A percentile compares a stretch with the other conserved stretches of the same genome.
Conservation (phyloP, 345 rosid species). For the Sonneratia alba region DNA sequence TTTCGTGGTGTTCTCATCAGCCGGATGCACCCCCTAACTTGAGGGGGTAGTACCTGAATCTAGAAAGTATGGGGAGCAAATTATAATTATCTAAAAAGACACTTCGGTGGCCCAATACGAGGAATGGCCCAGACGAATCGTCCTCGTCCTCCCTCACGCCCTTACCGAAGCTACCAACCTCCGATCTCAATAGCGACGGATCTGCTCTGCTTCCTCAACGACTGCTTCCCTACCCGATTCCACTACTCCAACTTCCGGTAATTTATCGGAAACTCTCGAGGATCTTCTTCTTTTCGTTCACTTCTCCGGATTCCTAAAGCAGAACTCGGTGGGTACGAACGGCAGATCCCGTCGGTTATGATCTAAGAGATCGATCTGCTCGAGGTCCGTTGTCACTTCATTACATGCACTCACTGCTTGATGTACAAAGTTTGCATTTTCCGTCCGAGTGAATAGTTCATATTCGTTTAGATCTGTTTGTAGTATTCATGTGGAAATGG, state of each 20-base stretch:
- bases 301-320: neutral
- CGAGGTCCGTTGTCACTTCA: neutral
- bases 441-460: neutral
- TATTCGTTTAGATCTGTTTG: neutral
- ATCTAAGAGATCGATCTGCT: neutral
- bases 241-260: neutral
- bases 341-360: neutral
- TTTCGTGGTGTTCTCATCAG: no score
- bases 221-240: neutral
- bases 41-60: no score
- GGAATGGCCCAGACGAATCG: neutral
- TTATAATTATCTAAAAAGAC: no score
- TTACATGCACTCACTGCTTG: neutral
- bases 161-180: neutral
- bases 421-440: neutral
- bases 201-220: neutral
- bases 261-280: neutral
- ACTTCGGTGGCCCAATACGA: no score
- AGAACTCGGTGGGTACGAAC: neutral
- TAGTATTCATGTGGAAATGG: neutral
- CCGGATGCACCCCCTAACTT: no score
- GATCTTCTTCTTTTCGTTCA: neutral
- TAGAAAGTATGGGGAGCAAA: no score
- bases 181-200: neutral
- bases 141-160: neutral